Evolutionary conservation across 2,329 filamentous ascomycete genomes (phyloP), one percentile per base, ranked within the genome.

Genomic region (Biscogniauxia marginata): DNA sequence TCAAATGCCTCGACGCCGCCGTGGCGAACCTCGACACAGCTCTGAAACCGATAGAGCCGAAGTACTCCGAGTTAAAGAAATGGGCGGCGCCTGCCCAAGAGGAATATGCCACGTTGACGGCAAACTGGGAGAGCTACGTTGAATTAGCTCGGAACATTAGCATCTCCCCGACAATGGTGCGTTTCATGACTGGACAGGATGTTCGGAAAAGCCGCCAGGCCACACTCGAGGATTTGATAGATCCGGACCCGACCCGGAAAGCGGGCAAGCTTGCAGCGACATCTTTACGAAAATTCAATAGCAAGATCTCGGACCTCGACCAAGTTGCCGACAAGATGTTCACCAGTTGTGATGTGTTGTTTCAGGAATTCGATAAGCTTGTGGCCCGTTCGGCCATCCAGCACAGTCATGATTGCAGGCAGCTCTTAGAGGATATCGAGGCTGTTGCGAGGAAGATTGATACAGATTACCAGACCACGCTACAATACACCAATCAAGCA

Each of bases 381-480:
- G 77, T 76, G 63, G 78, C 69, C 55, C 82, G 79, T 49, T 88
- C 80, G 20, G 74, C 81, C 5, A 70, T 85, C 48, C 76, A 79
- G 18, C 85, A 85, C 57, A 78, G 77, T 45, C 80, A 84, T 49
- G 89, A 93, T 62, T 81, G 88, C 4, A 73, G 77, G 20, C 85
- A 88, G 59, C 77, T 96, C 6, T 78, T 95, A 50, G 84, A 91
- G 59, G 95, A 98, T 70, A 91, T 98, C 46, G 88, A 93, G 69
- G 88, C 90, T 0, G 81, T 98, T 54, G 87, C 87, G 51, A 91
- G 86, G 66, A 97, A 97, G 74, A 89, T 99, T 50, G 86, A 87
- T 49, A 90, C 88, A 5, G 95, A 98, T 72, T 90, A 91, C 68
- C 88, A 92, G 63, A 87, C 90, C 62, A 85, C 91, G 9, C 77